Conservation (phyloP, 1,139 yeast species). For the Saccharomycopsis hybrid region DNA sequence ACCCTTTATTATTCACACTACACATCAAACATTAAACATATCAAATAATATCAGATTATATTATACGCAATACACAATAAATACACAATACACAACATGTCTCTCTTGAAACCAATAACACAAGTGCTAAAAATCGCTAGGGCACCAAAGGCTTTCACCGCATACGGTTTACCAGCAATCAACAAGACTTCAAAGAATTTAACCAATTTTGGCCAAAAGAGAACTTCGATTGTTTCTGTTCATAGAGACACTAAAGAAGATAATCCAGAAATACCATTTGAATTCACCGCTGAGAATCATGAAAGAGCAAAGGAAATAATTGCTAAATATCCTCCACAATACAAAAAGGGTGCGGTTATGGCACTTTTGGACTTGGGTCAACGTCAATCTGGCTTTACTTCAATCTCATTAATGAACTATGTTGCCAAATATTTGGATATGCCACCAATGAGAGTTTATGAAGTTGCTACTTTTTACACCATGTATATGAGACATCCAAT, state of each 20-base stretch:
- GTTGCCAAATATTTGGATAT: conserved; percentile 80
- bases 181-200: background rate
- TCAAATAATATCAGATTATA: no score
- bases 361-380: conserved; percentile 84
- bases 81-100: conserved; percentile 2
- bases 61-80: background rate
- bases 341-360: conserved; percentile 85
- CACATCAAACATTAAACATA: no score
- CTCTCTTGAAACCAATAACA: conserved; percentile 17
- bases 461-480: conserved; percentile 88
- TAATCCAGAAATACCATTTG: conserved; percentile 65
- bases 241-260: conserved; percentile 70
- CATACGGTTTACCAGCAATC: conserved; percentile 13
- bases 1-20: no score
- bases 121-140: conserved; percentile 16
- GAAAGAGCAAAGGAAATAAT: conserved; percentile 68
- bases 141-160: conserved; percentile 11
- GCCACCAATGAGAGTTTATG: conserved; percentile 95
- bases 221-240: conserved; percentile 42
- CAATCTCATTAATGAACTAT: conserved; percentile 88
- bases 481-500: conserved; percentile 87
- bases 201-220: conserved; percentile 12
- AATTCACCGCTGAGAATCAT: conserved; percentile 63
- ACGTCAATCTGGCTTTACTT: conserved; percentile 82
- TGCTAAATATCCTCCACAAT: conserved; percentile 78